Evolutionary conservation across 1,284 basidiomycete genomes (phyloP).

Genomic region (Psilocybe mexicana): DNA sequence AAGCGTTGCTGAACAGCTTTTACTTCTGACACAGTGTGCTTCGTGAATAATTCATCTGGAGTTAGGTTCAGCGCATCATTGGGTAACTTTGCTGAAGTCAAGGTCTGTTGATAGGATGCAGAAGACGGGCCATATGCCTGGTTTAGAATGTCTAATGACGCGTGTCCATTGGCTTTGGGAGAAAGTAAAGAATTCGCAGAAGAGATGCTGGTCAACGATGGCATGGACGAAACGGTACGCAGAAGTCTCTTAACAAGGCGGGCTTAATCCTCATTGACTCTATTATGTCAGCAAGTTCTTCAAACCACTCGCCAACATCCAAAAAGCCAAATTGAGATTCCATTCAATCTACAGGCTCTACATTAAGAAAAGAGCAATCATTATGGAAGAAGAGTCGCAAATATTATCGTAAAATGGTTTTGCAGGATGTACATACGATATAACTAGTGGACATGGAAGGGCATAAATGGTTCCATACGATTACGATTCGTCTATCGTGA

Average conservation of each 20-base stretch:
- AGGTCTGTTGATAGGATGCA: slow-evolving; percentile 11
- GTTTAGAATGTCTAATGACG: slow-evolving; percentile 1
- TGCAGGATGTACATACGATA: slow-evolving; percentile 15
- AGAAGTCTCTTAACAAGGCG: background rate
- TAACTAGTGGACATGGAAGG: slow-evolving; percentile 9
- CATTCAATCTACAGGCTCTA: slow-evolving; percentile 2
- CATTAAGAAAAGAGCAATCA: slow-evolving; percentile 7
- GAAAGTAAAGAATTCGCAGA: slow-evolving; percentile 24
- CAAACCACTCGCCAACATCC: background rate
- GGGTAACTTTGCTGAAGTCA: slow-evolving; percentile 18
- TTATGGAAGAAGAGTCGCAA: background rate
- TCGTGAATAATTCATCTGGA: slow-evolving; percentile 81
- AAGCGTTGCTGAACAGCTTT: slow-evolving; percentile 71
- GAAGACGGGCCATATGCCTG: slow-evolving; percentile 3
- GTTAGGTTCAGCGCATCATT: slow-evolving; percentile 42
- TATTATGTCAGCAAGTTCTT: too few species aligned
- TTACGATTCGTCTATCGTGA: slow-evolving; percentile 23
- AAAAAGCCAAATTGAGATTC: background rate
- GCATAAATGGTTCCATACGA: background rate
- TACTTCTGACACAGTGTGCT: slow-evolving; percentile 74
- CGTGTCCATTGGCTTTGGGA: slow-evolving; percentile 21
- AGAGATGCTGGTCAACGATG: slow-evolving; percentile 26
- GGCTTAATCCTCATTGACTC: too few species aligned
- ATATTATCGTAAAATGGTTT: slow-evolving; percentile 19
- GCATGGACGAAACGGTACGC: slow-evolving; percentile 16